Conservation (phyloP, 768 basidiomycete species). For the Coprinellus micaceus region DNA sequence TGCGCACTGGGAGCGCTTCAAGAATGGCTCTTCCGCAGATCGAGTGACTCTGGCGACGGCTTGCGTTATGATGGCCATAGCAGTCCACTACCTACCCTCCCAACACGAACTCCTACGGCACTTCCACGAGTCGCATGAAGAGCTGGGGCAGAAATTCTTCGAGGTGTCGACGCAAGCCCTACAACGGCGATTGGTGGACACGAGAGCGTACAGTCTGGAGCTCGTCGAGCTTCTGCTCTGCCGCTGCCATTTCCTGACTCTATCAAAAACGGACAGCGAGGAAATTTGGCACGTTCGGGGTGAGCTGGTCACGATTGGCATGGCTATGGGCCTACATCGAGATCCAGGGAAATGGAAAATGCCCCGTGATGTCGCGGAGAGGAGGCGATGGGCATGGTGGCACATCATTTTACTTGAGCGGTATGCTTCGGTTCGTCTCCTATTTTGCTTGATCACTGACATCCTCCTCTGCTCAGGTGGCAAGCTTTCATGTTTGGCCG, state of each 20-base stretch:
- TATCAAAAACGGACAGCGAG: constrained; percentile 73
- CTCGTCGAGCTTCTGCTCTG: constrained; percentile 73
- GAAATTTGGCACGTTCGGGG: constrained; percentile 77
- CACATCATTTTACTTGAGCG: constrained; percentile 78
- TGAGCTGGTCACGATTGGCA: constrained; percentile 69
- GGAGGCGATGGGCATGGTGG: constrained; percentile 90
- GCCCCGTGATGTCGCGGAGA: constrained; percentile 65
- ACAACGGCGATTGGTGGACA: constrained; percentile 57
- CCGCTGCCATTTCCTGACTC: constrained; percentile 66
- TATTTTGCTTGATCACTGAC: too few species aligned
- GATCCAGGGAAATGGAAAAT: constrained; percentile 81
- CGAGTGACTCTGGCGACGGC: constrained; percentile 69
- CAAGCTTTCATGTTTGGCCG: constrained; percentile 86
- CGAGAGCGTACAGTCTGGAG: constrained; percentile 61
- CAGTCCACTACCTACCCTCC: constrained; percentile 67
- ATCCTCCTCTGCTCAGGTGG: too few species aligned
- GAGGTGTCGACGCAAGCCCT: constrained; percentile 64
- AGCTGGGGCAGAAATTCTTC: constrained; percentile 64
- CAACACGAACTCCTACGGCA: constrained; percentile 59
- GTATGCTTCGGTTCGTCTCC: constrained; percentile 39
- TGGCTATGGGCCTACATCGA: constrained; percentile 82
- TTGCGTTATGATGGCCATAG: constrained; percentile 70
- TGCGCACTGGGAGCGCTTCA: constrained; percentile 70
- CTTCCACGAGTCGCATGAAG: constrained; percentile 48
- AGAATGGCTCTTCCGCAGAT: constrained; percentile 59